Conservation (phyloP, 1,284 basidiomycete genomes). For the Lentinus polychrous region DNA sequence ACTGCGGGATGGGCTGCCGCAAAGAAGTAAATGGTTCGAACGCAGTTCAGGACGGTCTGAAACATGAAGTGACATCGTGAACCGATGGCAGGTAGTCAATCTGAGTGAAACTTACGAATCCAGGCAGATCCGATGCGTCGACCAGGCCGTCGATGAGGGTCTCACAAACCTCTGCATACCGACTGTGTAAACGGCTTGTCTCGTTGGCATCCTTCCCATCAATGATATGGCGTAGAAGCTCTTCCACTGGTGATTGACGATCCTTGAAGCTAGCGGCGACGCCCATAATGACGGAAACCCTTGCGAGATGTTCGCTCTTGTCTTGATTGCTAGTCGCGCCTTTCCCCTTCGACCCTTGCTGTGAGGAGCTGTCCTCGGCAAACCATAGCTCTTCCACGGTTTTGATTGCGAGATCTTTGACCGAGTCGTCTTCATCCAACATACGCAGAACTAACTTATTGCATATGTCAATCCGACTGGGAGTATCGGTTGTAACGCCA, state of each 20-base stretch:
- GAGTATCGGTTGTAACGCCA: slow-evolving; percentile 47
- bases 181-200: slow-evolving; percentile 43
- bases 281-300: slow-evolving; percentile 78
- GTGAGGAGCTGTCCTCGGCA: slow-evolving; percentile 28
- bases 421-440: slow-evolving; percentile 87
- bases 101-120: slow-evolving; percentile 50
- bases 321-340: slow-evolving; percentile 30
- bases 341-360: slow-evolving; percentile 29
- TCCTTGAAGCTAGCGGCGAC: slow-evolving; percentile 80
- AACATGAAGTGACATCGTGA: slow-evolving; percentile 2
- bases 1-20: slow-evolving; percentile 74
- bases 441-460: slow-evolving; percentile 79
- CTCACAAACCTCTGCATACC: slow-evolving; percentile 75
- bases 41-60: slow-evolving; percentile 74
- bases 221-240: slow-evolving; percentile 77
- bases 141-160: slow-evolving; percentile 82
- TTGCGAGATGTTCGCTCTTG: slow-evolving; percentile 46
- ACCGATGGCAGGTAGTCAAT: neutral
- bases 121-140: slow-evolving; percentile 73
- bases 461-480: slow-evolving; percentile 74
- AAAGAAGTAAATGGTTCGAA: slow-evolving; percentile 81
- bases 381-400: slow-evolving; percentile 91
- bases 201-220: slow-evolving; percentile 50
- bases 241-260: slow-evolving; percentile 77
- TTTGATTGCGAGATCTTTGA: slow-evolving; percentile 88